Evolutionary conservation across 2,329 filamentous ascomycete genomes (phyloP).

Genomic region (Venturiaceae sp.): DNA sequence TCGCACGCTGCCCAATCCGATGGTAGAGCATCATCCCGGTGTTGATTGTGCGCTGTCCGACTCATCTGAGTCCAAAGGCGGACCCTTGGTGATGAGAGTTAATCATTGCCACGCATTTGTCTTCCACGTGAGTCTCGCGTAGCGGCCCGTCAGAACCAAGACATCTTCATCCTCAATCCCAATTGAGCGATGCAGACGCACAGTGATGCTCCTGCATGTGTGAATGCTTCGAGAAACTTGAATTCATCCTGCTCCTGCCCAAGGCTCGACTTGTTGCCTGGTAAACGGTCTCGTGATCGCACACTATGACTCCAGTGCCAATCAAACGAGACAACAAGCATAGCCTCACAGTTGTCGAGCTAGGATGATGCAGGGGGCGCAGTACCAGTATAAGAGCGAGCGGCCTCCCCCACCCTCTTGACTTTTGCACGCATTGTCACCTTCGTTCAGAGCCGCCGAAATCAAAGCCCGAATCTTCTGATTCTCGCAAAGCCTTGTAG

Average conservation of each 20-base stretch:
- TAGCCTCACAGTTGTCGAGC: not conserved
- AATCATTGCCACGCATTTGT: too few species aligned
- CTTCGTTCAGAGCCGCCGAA: constrained; percentile 9
- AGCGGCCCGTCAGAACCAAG: not conserved
- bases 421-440: not conserved
- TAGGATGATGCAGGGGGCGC: not conserved
- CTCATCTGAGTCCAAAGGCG: not conserved
- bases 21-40: not conserved
- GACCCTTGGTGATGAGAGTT: not conserved
- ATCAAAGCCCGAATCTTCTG: constrained; percentile 11
- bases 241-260: not conserved
- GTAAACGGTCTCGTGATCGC: not conserved
- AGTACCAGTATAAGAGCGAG: not conserved
- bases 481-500: constrained; percentile 25
- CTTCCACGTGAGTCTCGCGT: not conserved
- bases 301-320: not conserved
- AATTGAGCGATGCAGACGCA: not conserved
- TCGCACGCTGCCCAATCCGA: not conserved
- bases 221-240: not conserved
- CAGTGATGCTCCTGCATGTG: not conserved
- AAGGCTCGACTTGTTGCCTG: not conserved
- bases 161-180: not conserved
- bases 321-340: not conserved
- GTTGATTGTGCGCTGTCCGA: not conserved
- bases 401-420: not conserved